Base-by-base conservation (phyloP, 805 yeast genomes). In the Lipomyces yamanashiensis region DNA sequence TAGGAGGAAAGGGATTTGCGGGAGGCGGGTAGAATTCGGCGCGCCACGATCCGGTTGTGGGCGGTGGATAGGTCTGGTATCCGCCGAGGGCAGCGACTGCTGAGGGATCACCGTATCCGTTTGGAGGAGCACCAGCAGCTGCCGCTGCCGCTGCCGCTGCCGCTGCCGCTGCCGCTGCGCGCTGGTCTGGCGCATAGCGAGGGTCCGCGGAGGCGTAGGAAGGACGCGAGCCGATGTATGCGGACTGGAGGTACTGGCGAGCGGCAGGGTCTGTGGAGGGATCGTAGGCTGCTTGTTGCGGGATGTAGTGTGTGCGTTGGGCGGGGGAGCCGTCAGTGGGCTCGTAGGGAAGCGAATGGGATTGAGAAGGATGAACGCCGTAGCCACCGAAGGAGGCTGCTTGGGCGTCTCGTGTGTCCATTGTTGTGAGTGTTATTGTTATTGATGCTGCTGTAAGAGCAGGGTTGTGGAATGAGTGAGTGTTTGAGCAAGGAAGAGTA, bases 21-120 rank as follows among this genome's bases (percentile, higher is more conserved):
- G 50, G 68, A 5, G 67, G 67, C 28, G 67, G 68, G 37, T 62
- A 62, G 63, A 67, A 63, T 28, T 62, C 68, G 23, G 68, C 63
- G 5, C 68, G 61, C 67, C 66, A 62, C 17, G 61, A 39, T 9
- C 45, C 67, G 1, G 62, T 40, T 15, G 67, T 19, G 4, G 68
- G 67, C 53, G 68, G 67, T 43, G 52, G 64, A 21, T 48, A 49
- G 7, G 51, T 43, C 34, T 54, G 58, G 50, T 43, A 43, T 2
- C 58, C 51, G 33, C 51, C 51, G 21, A 49, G 48, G 19, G 47
- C 54, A 17, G 53, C 54, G 36, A 39, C 48, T 19, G 44, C 9
- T 19, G 59, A 21, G 12, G 59, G 60, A 37, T 49, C 60, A 5
- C 23, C 41, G 52, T 43, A 49, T 7, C 54, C 58, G 39, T 53